Percentiles rank a stretch among this genome's conserved stretches.
These are phyloP conservation scores for Nicotiana tabacum DNA, from an alignment of 257 asterid genomes.

Conservation along the genomic window DNA sequence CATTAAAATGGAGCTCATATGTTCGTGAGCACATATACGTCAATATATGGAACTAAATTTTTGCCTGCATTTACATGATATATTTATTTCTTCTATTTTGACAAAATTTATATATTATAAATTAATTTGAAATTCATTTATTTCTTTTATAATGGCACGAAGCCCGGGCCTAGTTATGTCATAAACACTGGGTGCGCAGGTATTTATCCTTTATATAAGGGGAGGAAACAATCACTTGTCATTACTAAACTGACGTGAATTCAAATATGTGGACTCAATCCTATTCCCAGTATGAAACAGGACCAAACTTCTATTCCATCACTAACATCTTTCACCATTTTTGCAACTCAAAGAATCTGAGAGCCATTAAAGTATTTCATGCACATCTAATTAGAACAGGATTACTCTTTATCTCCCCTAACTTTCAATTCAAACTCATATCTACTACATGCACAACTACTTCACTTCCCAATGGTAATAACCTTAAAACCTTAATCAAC, in stretches of 20 bases:
- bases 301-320: neutral
- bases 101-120: no score
- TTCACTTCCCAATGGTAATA: slow-evolving; percentile 1
- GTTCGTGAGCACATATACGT: no score
- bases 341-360: slow-evolving; percentile 9
- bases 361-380: slow-evolving; percentile 9
- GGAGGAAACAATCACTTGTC: neutral
- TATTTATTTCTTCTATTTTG: no score
- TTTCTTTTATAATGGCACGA: neutral
- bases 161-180: no score
- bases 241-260: neutral
- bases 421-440: slow-evolving; percentile 54
- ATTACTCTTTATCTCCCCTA: slow-evolving; percentile 12
- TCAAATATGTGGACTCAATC: neutral
- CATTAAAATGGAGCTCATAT: no score
- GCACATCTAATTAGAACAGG: slow-evolving; percentile 12
- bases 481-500: slow-evolving; percentile 21
- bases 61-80: no score
- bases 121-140: no score
- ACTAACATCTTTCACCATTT: slow-evolving; percentile 1
- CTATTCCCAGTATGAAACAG: neutral
- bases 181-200: no score
- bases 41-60: no score
- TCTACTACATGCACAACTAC: slow-evolving; percentile 28
- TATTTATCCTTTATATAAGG: neutral